A percentile compares a stretch with the other conserved stretches of the same genome.
Conservation (phyloP, 805 yeast genomes). For the Metschnikowia borealis region DNA sequence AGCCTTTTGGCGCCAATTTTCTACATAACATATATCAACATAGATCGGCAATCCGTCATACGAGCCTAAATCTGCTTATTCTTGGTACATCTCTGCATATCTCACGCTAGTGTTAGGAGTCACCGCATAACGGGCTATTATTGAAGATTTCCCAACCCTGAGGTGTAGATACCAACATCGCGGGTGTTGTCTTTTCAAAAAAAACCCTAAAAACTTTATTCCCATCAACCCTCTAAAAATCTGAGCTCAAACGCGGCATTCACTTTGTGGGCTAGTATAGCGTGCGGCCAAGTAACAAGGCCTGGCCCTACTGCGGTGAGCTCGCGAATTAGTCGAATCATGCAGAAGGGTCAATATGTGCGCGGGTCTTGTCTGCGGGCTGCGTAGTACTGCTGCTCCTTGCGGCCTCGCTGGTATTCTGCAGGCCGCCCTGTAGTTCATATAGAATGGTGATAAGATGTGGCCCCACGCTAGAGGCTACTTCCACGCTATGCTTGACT, state of each 20-base stretch:
- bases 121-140: neutral
- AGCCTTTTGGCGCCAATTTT: neutral
- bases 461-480: conserved; percentile 6
- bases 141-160: neutral
- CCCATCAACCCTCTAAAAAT: no score
- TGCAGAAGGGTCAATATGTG: neutral
- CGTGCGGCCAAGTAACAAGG: neutral
- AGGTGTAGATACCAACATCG: neutral
- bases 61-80: neutral
- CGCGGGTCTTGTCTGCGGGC: neutral
- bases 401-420: neutral
- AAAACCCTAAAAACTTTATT: neutral
- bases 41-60: neutral
- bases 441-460: conserved; percentile 16
- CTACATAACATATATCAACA: neutral
- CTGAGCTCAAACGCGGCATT: neutral
- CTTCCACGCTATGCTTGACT: conserved; percentile 7
- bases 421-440: conserved; percentile 2
- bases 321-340: neutral
- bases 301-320: neutral
- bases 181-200: neutral
- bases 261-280: neutral
- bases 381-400: neutral
- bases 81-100: neutral
- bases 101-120: neutral